Base-by-base conservation (phyloP, 306 rosid genomes). In the Citrullus mucosospermus region DNA sequence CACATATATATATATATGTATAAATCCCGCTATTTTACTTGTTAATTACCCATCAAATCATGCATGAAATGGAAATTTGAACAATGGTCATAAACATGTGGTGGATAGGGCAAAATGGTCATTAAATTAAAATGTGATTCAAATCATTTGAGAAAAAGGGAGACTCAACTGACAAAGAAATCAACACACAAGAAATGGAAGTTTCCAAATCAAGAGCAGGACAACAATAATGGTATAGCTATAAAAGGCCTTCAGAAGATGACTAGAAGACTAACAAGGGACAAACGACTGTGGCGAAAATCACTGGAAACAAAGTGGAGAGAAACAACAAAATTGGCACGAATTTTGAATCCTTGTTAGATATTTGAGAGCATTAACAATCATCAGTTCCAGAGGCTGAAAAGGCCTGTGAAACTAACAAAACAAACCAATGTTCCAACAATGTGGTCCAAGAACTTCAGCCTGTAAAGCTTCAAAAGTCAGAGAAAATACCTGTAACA, bases 401-500 rank as follows among this genome's bases (percentile, higher is more conserved):
- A 81, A 36, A 84, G 82, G 89, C 96, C 97, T 87, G 89, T 84
- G 88, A 89, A 91, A 95, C 91, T 65, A 3, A 41, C 39, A 79
- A 89, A 89, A 84, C 91, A 91, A 90, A 87, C 93, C 89, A 92
- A 89, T 82, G 82, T 93, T 86, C 93, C 92, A 84, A 92, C 80
- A 88, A 88, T 87, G 87, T 87, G 88, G 91, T 28, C 96, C 85
- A 89, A 81, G 91, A 66, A 66, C 51, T 91, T 61, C 88, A 82
- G 91, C 96, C 83, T 83, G 89, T 90, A 83, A 92, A 28, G 87
- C 97, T 90, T 87, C 90, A 89, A 85, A 89, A 92, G 96, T 95
- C 97, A 95, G 88, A 95, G 93, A 92, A 90, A 92, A 91, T 95
- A 95, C 97, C 99, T 92, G 99, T 93, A 94, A 95, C 87, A 88